phyloP scores from a whole-genome alignment of 306 rosid genomes.

The Psophocarpus tetragonolobus region DNA sequence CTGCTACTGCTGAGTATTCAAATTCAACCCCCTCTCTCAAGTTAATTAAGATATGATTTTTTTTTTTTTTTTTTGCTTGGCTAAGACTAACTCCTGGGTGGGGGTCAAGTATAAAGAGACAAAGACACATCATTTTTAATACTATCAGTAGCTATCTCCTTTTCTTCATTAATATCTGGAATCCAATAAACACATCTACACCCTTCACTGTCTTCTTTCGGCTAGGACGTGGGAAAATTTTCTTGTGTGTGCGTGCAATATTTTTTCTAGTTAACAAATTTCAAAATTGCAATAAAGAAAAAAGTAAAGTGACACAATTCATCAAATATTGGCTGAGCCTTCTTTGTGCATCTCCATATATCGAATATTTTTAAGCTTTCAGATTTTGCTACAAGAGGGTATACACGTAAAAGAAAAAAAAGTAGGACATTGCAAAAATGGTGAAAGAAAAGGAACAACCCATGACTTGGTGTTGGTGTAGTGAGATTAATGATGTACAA shows the following conservation, averaged over 20 bases:
- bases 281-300: not conserved
- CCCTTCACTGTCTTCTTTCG: slow-evolving; percentile 20
- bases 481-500: not conserved
- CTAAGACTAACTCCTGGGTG: slow-evolving; percentile 5
- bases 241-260: not conserved
- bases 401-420: slow-evolving; percentile 23
- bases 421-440: slow-evolving; percentile 24
- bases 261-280: not conserved
- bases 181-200: slow-evolving; percentile 34
- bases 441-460: slow-evolving; percentile 38
- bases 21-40: not conserved
- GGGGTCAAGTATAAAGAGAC: slow-evolving; percentile 40
- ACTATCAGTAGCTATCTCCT: not conserved
- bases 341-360: slow-evolving; percentile 22
- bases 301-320: not conserved
- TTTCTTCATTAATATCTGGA: slow-evolving; percentile 24
- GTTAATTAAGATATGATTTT: not conserved
- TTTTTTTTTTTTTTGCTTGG: not conserved
- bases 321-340: not conserved
- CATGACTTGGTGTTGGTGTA: slow-evolving; percentile 22
- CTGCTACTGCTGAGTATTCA: not conserved
- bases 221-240: not conserved
- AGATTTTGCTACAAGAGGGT: not conserved
- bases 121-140: slow-evolving; percentile 13
- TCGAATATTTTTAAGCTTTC: slow-evolving; percentile 3